phyloP scores from a whole-genome alignment of 768 basidiomycete species.

The Boletus patriciae region DNA sequence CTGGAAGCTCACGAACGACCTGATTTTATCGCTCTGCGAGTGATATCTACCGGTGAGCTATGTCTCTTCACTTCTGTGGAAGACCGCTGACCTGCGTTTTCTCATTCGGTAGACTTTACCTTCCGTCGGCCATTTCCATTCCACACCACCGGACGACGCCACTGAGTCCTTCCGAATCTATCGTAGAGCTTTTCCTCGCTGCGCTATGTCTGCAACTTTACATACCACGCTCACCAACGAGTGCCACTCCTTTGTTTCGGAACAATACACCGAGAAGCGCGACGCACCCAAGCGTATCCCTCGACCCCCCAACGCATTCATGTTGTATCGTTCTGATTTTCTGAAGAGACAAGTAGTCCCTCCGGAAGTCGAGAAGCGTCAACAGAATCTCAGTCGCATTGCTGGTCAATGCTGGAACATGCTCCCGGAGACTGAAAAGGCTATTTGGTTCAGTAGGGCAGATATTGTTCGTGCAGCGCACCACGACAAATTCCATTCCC shows the following conservation, averaged over 20 bases:
- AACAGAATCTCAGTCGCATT: conserved; percentile 55
- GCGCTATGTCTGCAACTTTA: conserved; percentile 8
- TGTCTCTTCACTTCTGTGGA: not conserved
- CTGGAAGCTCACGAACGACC: conserved; percentile 12
- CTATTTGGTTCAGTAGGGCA: conserved; percentile 37
- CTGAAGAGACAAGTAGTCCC: conserved; percentile 45
- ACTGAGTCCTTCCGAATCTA: not conserved
- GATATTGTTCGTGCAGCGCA: conserved; percentile 29
- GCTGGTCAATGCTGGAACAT: conserved; percentile 55
- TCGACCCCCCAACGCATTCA: conserved; percentile 57
- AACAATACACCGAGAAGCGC: not conserved
- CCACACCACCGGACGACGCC: not conserved
- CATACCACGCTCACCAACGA: not conserved
- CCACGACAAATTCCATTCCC: conserved; percentile 27
- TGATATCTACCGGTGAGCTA: conserved; percentile 10
- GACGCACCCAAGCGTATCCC: conserved; percentile 36
- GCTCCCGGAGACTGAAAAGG: conserved; percentile 37
- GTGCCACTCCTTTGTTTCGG: conserved; percentile 7
- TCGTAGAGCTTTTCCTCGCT: not conserved
- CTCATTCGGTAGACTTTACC: not conserved
- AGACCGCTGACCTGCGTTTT: not conserved
- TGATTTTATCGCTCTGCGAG: conserved; percentile 1
- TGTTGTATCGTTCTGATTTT: conserved; percentile 55
- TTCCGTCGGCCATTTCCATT: not conserved
- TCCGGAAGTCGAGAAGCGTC: conserved; percentile 46